Evolutionary conservation across 306 rosid genomes (phyloP), one percentile per base, ranked within the genome.

Genomic region (Cucurbita ficifolia): DNA sequence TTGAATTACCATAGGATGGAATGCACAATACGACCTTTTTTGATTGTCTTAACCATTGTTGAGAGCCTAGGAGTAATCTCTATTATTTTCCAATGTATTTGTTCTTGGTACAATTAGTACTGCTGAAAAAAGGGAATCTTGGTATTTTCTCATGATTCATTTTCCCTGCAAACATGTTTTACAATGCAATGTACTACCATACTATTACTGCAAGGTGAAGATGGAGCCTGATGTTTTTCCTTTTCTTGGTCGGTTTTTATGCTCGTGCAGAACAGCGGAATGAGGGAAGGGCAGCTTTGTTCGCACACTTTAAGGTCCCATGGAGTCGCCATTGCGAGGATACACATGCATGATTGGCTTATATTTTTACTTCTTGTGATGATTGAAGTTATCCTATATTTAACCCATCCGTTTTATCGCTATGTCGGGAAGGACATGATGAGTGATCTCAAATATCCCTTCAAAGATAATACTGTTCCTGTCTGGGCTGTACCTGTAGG

Each of bases 361-460:
- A 92, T 92, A 76, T 88, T 92, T 63, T 13, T 90, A 83, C 84
- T 92, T 62, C 96, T 92, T 24, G 82, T 76, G 79, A 5, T 84
- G 55, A 75, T 87, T 71, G 84, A 64, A 72, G 52, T 79, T 76
- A 8, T 63, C 42, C 74, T 92, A 21, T 8, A 76, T 40, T 9
- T 76, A 22, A 85, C 86, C 49, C 92, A 81, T 80, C 96, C 96
- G 53, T 92, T 92, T 86, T 84, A 87, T 88, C 96, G 96, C 63
- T 92, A 76, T 83, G 96, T 92, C 51, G 96, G 96, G 78, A 81
- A 89, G 86, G 96, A 90, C 79, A 88, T 90, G 98, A 90, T 89
- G 96, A 60, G 76, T 54, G 92, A 88, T 81, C 96, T 92, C 79
- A 88, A 72, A 81, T 92, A 84, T 79, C 98, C 98, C 45, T 58